Conservation (phyloP, 2,329 filamentous ascomycete genomes). For the Xylariaceae sp. region DNA sequence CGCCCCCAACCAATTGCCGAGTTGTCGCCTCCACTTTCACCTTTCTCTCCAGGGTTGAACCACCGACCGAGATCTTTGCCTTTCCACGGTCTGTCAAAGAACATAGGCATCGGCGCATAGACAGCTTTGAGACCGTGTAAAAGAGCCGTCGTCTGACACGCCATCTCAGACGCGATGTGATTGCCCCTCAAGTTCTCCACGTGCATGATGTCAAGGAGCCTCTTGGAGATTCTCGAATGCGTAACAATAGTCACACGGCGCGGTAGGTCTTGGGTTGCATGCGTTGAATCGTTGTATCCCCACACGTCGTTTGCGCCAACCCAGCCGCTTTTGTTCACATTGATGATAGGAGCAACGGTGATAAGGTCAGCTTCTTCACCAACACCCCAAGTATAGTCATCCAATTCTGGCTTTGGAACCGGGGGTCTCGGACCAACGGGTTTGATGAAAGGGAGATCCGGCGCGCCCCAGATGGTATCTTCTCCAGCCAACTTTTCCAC, state of each 20-base stretch:
- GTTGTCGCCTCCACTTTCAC: slow-evolving; percentile 52
- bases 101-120: slow-evolving; percentile 75
- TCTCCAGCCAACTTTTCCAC: slow-evolving; percentile 55
- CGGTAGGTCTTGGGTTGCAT: slow-evolving; percentile 56
- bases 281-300: slow-evolving; percentile 56
- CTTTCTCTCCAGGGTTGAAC: slow-evolving; percentile 59
- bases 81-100: slow-evolving; percentile 72
- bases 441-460: slow-evolving; percentile 55
- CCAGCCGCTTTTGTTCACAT: slow-evolving; percentile 71
- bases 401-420: slow-evolving; percentile 53
- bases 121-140: slow-evolving; percentile 78
- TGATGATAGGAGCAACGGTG: slow-evolving; percentile 76
- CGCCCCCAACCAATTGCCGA: slow-evolving; percentile 60
- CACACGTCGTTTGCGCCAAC: slow-evolving; percentile 66
- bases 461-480: slow-evolving; percentile 65
- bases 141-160: slow-evolving; percentile 67
- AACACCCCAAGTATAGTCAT: slow-evolving; percentile 73
- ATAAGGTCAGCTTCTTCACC: slow-evolving; percentile 74
- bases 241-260: slow-evolving; percentile 77
- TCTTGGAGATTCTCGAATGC: slow-evolving; percentile 69
- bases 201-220: slow-evolving; percentile 73
- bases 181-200: slow-evolving; percentile 70
- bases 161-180: slow-evolving; percentile 80
- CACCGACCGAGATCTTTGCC: slow-evolving; percentile 52
- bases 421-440: slow-evolving; percentile 65